A percentile compares a stretch with the other conserved stretches of the same genome.
phyloP scores from a whole-genome alignment of 2,329 filamentous ascomycete species.

The Macrophomina phaseolina region DNA sequence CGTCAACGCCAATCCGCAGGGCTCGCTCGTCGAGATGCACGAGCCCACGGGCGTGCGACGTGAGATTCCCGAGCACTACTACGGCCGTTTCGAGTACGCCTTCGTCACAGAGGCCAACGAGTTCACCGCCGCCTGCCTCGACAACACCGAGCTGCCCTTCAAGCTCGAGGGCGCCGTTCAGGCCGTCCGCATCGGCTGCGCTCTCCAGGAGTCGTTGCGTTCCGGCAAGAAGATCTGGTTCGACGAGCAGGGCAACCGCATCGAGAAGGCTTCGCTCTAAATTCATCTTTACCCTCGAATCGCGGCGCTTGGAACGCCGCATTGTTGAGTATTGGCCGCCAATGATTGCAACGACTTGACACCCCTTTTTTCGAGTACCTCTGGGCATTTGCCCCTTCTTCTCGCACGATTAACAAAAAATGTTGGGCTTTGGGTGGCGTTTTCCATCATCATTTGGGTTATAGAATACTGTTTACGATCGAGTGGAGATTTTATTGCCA shows the following conservation, averaged over 20 bases:
- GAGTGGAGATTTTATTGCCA: neutral
- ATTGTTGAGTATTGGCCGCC: neutral
- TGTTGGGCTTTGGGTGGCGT: slow-evolving; percentile 4
- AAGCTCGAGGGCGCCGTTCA: slow-evolving; percentile 63
- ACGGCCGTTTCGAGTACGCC: slow-evolving; percentile 66
- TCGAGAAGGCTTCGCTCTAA: slow-evolving; percentile 47
- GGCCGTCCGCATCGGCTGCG: slow-evolving; percentile 64
- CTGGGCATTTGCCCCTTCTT: slow-evolving; percentile 12
- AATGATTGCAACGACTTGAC: neutral
- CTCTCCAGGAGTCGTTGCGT: slow-evolving; percentile 52
- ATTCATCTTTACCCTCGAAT: neutral
- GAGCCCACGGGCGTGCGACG: slow-evolving; percentile 60
- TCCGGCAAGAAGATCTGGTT: slow-evolving; percentile 59
- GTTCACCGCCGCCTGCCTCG: slow-evolving; percentile 65
- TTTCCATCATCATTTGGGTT: neutral
- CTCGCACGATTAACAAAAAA: neutral
- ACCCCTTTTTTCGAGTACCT: neutral
- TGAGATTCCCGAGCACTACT: slow-evolving; percentile 67
- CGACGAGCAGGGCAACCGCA: slow-evolving; percentile 58
- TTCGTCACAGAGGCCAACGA: slow-evolving; percentile 69
- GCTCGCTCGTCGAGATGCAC: slow-evolving; percentile 62
- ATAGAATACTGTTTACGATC: neutral
- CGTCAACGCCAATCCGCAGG: slow-evolving; percentile 64
- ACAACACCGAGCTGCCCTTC: slow-evolving; percentile 61
- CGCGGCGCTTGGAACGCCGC: neutral